Evolutionary conservation across 768 basidiomycete genomes (phyloP), one percentile per base, ranked within the genome.

Genomic region (Cystofilobasidium capitatum): DNA sequence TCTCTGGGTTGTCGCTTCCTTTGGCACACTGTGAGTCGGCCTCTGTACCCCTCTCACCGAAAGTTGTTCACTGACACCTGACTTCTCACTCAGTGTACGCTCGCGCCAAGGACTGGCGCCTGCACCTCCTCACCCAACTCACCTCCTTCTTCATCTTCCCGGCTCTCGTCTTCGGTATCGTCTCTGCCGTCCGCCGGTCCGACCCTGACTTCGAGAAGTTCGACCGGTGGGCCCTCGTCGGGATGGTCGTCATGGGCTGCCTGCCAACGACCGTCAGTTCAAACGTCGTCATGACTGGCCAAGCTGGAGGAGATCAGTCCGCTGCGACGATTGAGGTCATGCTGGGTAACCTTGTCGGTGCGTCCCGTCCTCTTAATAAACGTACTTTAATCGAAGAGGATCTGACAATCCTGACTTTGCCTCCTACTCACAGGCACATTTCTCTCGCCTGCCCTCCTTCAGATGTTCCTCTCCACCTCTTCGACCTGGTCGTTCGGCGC

Each of bases 261-360:
- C 37, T 71, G 8, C 70, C 70, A 3, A 71, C 71, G 33, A 70
- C 70, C 3, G 70, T 71, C 0, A 61, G 58, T 24, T 65, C 54
- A 6, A 77, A 77, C 65, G 75, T 77, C 16, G 73, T 74, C 47
- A 75, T 77, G 74, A 77, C 76, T 0, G 69, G 72, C 0, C 72
- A 73, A 31, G 75, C 74, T 0, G 74, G 74, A 4, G 76, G 76
- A 3, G 74, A 75, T 35, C 71, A 72, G n/a, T 71, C 73, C 0
- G 75, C 75, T 0, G 72, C 76, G 0, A 76, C 75, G 33, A 71
- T 75, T 49, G 71, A 72, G 26, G 76, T 77, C 33, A 72, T 75
- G 37, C 35, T 75, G 7, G 73, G 74, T 13, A 75, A 76, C 47
- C 51, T 75, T n/a, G 58, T 76, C 45, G 76, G 76, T 33, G 22